Evolutionary conservation across 345 rosid species (phyloP), one percentile per base, ranked within the genome.

Genomic region (Citrus cavaleriei): DNA sequence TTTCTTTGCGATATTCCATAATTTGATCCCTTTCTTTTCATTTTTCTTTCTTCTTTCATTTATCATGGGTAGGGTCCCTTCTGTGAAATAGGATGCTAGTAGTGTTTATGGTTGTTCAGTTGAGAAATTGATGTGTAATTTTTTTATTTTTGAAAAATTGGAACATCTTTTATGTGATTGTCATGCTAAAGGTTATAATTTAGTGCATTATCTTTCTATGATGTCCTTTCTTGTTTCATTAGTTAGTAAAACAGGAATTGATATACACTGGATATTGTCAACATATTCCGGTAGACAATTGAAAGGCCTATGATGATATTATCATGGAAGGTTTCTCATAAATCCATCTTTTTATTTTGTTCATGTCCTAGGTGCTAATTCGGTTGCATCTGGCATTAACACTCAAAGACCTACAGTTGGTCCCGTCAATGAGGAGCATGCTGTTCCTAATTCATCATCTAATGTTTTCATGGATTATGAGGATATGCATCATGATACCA

Each of bases 401-500:
- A 71, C 83, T 70, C 78, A 34, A 78, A 85, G 85, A 82, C 81
- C 84, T 32, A 55, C 81, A 34, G 81, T 79, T 76, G 78, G 76
- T 83, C 81, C 75, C 73, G 73, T 32, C 27, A 67, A 79, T 71
- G 72, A 83, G 57, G 76, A 77, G 75, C 71, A 71, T 64, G 68
- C 81, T 32, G 73, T 60, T 61, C 74, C 83, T 82, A 86, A 88
- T 82, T 82, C 81, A 74, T 82, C 87, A 76, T 80, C 87, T 49
- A 83, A 51, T 30, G 79, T 83, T 82, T 68, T 81, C 68, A 69
- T 83, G 70, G 84, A 83, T 82, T 83, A 83, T 66, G 92, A 88
- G 77, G 91, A 88, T 82, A 79, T 83, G 75, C 84, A 77, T 77
- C 81, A 81, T 40, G 84, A 88, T 85, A 62, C 77, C 75, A 76